These are phyloP conservation scores for Orbilia blumenaviensis DNA, from an alignment of 2,329 filamentous ascomycete genomes.

Conservation along the genomic window DNA sequence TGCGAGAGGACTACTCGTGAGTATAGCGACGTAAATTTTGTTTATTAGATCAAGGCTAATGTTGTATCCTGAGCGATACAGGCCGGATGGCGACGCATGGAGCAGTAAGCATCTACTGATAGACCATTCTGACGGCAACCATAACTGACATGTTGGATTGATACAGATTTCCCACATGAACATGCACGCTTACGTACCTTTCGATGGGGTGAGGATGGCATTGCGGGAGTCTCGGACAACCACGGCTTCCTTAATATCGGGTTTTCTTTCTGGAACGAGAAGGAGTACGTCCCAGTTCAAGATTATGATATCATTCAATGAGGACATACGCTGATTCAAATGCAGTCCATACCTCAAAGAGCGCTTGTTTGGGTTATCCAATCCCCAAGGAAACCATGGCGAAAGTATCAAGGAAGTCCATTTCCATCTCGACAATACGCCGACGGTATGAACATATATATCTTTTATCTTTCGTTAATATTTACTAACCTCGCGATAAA, in stretches of 20 bases:
- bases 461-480: constrained; percentile 54
- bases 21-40: constrained; percentile 60
- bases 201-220: constrained; percentile 96
- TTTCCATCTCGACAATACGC: constrained; percentile 95
- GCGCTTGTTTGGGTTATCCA: constrained; percentile 91
- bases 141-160: not conserved
- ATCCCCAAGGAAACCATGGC: constrained; percentile 95
- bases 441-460: constrained; percentile 65
- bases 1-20: constrained; percentile 89
- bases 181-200: constrained; percentile 88
- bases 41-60: not conserved
- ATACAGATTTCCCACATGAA: constrained; percentile 87
- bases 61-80: constrained; percentile 57
- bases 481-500: not conserved
- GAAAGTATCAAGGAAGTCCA: constrained; percentile 97
- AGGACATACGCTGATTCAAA: constrained; percentile 27
- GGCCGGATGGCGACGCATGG: constrained; percentile 90
- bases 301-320: not conserved
- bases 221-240: constrained; percentile 78
- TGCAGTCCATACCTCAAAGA: constrained; percentile 89
- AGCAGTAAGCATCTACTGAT: constrained; percentile 72
- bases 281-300: constrained; percentile 74
- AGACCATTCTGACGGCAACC: not conserved
- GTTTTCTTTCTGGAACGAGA: constrained; percentile 97
- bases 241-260: constrained; percentile 92